Evolutionary conservation across 768 basidiomycete species (phyloP).

Genomic region (Pisolithus marmoratus): DNA sequence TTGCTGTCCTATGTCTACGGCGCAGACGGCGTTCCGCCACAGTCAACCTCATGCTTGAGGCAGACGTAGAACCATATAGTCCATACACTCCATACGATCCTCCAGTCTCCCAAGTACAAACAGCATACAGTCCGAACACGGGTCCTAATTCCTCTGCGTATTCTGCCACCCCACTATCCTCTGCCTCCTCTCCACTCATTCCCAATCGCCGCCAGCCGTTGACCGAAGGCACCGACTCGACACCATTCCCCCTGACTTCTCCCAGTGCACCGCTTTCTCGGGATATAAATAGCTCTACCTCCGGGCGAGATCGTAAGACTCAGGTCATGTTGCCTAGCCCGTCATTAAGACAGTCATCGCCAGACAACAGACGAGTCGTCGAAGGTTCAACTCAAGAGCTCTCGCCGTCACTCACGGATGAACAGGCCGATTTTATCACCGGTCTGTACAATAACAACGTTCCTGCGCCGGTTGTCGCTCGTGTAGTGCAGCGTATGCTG

Average conservation of each 20-base stretch:
- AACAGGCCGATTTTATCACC: conserved; percentile 21
- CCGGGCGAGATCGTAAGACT: conserved; percentile 1
- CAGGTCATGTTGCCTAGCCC: conserved; percentile 1
- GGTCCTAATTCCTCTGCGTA: background rate
- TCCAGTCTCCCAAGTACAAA: background rate
- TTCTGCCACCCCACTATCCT: background rate
- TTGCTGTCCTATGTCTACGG: conserved; percentile 9
- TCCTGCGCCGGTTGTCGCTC: conserved; percentile 17
- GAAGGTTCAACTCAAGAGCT: background rate
- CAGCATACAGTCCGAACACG: background rate
- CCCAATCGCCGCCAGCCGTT: conserved; percentile 7
- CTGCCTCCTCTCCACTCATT: background rate
- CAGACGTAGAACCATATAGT: background rate
- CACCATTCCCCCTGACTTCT: background rate
- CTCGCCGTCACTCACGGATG: conserved; percentile 15
- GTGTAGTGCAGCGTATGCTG: conserved; percentile 20
- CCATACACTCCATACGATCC: conserved; percentile 1
- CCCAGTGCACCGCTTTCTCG: conserved; percentile 6
- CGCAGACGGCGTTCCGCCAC: conserved; percentile 5
- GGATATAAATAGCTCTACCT: background rate
- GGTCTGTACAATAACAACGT: conserved; percentile 17
- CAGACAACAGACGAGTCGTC: background rate
- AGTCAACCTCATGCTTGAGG: conserved; percentile 4
- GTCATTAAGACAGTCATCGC: background rate
- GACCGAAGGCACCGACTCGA: background rate